A percentile compares a stretch with the other conserved stretches of the same genome.
These are phyloP conservation scores for Marsdenia floribunda DNA, from an alignment of 257 asterid species.

Conservation along the genomic window DNA sequence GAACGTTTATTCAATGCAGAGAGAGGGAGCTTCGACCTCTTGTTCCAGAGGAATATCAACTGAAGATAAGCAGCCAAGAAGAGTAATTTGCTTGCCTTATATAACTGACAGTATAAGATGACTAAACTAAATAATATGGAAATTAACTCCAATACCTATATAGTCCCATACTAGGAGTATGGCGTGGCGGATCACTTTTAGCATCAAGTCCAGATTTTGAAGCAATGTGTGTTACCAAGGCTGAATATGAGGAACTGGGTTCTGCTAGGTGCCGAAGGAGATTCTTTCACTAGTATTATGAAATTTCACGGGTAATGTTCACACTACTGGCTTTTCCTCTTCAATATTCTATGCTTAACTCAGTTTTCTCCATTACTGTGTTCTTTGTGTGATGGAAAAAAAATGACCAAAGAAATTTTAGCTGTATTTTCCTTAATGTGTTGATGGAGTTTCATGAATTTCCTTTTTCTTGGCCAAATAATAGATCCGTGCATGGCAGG, in stretches of 20 bases:
- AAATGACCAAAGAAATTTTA: background rate
- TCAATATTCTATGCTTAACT: background rate
- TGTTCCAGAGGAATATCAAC: constrained; percentile 73
- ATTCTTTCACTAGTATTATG: constrained; percentile 61
- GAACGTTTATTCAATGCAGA: constrained; percentile 36
- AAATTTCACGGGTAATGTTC: background rate
- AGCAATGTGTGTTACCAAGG: constrained; percentile 85
- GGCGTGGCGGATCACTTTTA: constrained; percentile 97
- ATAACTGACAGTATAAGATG: constrained; percentile 12
- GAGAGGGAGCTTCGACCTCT: constrained; percentile 92
- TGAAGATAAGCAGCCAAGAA: constrained; percentile 78
- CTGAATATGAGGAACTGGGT: constrained; percentile 96
- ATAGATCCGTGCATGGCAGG: background rate
- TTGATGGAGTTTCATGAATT: background rate
- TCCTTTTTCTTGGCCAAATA: background rate
- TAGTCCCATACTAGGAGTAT: constrained; percentile 93
- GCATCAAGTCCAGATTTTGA: constrained; percentile 98
- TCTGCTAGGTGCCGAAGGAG: constrained; percentile 79
- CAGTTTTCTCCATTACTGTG: background rate
- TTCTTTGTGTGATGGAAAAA: background rate
- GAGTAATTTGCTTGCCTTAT: constrained; percentile 50
- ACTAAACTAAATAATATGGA: constrained; percentile 4
- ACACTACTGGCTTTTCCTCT: background rate
- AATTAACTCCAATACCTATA: constrained; percentile 14
- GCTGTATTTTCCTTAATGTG: background rate